Conservation (phyloP, 2,329 filamentous ascomycete species). For the Phialemonium atrogriseum region DNA sequence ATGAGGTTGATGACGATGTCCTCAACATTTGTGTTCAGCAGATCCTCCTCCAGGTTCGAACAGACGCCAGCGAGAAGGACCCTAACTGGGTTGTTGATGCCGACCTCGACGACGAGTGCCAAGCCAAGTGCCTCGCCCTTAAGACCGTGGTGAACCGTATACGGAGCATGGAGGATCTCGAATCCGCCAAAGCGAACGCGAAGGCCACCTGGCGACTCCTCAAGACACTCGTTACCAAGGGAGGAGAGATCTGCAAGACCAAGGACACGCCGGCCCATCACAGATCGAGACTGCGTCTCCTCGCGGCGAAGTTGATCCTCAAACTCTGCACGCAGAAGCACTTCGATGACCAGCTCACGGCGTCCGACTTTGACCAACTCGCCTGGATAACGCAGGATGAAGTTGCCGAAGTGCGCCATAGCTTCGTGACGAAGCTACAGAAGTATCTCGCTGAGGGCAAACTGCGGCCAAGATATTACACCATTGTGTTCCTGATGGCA, state of each 20-base stretch:
- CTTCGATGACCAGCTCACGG: constrained; percentile 67
- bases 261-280: constrained; percentile 70
- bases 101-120: constrained; percentile 69
- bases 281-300: constrained; percentile 69
- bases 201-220: constrained; percentile 70
- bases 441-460: constrained; percentile 74
- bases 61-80: constrained; percentile 46
- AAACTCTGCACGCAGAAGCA: constrained; percentile 74
- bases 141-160: constrained; percentile 82
- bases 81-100: constrained; percentile 61
- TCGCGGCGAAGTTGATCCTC: constrained; percentile 70
- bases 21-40: constrained; percentile 69
- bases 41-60: constrained; percentile 63
- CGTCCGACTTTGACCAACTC: constrained; percentile 70
- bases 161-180: constrained; percentile 47
- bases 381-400: constrained; percentile 75
- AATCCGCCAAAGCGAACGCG: constrained; percentile 49
- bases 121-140: constrained; percentile 75
- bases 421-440: constrained; percentile 78
- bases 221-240: constrained; percentile 62
- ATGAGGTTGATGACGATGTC: constrained; percentile 68
- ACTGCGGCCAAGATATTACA: constrained; percentile 72
- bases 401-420: constrained; percentile 62
- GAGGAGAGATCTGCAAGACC: constrained; percentile 73
- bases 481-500: constrained; percentile 80